These are phyloP conservation scores for Talaromyces adpressus DNA, from an alignment of 495 filamentous ascomycete species.

Conservation along the genomic window DNA sequence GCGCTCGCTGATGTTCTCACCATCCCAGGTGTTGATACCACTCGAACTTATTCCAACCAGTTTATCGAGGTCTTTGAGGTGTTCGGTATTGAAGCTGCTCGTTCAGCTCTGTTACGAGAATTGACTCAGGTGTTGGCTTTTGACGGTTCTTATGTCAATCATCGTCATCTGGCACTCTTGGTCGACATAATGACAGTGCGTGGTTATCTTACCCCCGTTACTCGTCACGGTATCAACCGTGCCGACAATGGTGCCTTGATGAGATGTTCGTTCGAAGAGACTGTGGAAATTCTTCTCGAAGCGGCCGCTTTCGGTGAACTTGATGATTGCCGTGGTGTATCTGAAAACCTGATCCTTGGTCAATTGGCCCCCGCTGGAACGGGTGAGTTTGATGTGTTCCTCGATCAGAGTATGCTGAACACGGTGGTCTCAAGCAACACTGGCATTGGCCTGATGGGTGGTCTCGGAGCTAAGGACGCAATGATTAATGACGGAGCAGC, in stretches of 20 bases:
- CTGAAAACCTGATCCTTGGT: constrained; percentile 97
- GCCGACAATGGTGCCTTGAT: constrained; percentile 96
- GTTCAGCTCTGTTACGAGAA: constrained; percentile 77
- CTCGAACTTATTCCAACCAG: constrained; percentile 88
- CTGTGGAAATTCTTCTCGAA: constrained; percentile 94
- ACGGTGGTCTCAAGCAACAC: constrained; percentile 89
- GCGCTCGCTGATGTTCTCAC: constrained; percentile 73
- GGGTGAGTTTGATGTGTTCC: constrained; percentile 83
- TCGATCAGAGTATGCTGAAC: constrained; percentile 92
- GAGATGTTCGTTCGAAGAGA: constrained; percentile 99
- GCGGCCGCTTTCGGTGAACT: constrained; percentile 90
- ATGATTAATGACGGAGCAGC: constrained; percentile 72
- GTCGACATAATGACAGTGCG: constrained; percentile 98
- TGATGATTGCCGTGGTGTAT: constrained; percentile 95
- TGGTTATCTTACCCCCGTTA: constrained; percentile 88
- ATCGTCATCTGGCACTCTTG: constrained; percentile 91
- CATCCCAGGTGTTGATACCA: constrained; percentile 82
- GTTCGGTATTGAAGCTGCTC: constrained; percentile 93
- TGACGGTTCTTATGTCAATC: constrained; percentile 98
- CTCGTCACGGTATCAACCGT: constrained; percentile 96
- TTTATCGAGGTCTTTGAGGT: constrained; percentile 89
- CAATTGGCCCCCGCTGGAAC: constrained; percentile 96
- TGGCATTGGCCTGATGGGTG: constrained; percentile 68
- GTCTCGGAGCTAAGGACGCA: constrained; percentile 64
- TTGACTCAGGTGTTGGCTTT: constrained; percentile 88